Percentiles rank a stretch among this genome's conserved stretches.
Evolutionary conservation across 805 yeast species (phyloP).

Genomic region (Ogataea allantospora): DNA sequence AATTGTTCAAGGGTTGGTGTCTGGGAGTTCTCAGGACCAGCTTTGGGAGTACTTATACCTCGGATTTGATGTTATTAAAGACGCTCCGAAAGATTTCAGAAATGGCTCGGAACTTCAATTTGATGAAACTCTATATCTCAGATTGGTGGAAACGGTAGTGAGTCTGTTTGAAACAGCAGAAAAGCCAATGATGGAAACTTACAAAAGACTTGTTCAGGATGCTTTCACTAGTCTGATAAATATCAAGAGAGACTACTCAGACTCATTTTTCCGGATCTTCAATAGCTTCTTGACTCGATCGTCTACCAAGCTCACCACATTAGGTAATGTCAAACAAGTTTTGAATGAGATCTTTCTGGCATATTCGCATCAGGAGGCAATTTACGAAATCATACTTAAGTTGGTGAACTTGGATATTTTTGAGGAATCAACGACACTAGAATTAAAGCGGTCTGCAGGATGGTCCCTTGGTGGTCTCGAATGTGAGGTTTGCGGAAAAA

Average conservation of each 20-base stretch:
- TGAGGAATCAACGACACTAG: constrained; percentile 43
- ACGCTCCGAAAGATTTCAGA: constrained; percentile 15
- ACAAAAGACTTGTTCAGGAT: constrained; percentile 41
- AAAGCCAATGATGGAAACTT: constrained; percentile 28
- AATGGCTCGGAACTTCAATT: constrained; percentile 24
- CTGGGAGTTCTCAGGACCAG: constrained; percentile 15
- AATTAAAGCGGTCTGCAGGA: constrained; percentile 49
- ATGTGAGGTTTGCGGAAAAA: constrained; percentile 77
- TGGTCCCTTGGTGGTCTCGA: constrained; percentile 55
- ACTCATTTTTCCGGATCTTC: constrained; percentile 54
- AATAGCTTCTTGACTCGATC: constrained; percentile 52
- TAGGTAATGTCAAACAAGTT: constrained; percentile 59
- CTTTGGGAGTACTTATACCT: constrained; percentile 36
- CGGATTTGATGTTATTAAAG: constrained; percentile 36
- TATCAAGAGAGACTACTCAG: constrained; percentile 25
- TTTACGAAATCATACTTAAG: constrained; percentile 48
- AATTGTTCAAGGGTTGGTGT: constrained; percentile 21
- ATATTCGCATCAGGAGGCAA: constrained; percentile 60
- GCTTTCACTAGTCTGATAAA: constrained; percentile 41
- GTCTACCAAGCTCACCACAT: constrained; percentile 45
- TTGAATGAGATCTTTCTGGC: constrained; percentile 63
- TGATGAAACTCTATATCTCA: constrained; percentile 40
- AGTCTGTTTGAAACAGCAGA: constrained; percentile 33
- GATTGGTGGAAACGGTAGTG: constrained; percentile 40
- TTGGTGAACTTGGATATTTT: constrained; percentile 58